phyloP scores from a whole-genome alignment of 2,329 filamentous ascomycete species.

The Phoma sp. region DNA sequence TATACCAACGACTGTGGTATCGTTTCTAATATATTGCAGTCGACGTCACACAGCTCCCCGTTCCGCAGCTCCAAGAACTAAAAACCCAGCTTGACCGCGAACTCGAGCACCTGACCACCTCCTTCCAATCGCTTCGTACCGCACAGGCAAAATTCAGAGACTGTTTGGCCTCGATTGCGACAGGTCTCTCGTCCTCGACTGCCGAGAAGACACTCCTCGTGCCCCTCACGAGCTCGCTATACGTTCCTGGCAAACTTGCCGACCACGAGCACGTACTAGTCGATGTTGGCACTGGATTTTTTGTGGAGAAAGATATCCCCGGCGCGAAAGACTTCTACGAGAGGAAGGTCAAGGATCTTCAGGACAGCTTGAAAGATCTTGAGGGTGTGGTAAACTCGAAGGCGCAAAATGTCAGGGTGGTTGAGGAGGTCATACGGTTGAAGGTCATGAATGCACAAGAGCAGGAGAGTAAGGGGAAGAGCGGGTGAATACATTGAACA shows the following conservation, averaged over 20 bases:
- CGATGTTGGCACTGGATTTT: constrained; percentile 92
- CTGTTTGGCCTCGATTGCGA: constrained; percentile 78
- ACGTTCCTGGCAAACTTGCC: constrained; percentile 83
- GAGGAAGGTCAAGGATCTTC: constrained; percentile 70
- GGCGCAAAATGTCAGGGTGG: constrained; percentile 80
- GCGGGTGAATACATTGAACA: constrained; percentile 19
- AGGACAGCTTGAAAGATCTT: constrained; percentile 68
- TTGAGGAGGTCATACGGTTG: constrained; percentile 73
- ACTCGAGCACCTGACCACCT: constrained; percentile 89
- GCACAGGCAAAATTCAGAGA: constrained; percentile 93
- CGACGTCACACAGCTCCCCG: constrained; percentile 77
- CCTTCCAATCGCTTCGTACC: constrained; percentile 86
- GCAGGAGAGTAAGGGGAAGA: constrained; percentile 31
- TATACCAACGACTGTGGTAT: background rate
- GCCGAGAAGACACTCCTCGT: constrained; percentile 73
- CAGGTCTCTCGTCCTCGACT: constrained; percentile 56
- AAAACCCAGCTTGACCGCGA: constrained; percentile 97
- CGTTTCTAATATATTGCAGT: constrained; percentile 46
- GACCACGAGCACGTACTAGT: constrained; percentile 62
- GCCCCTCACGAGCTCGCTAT: constrained; percentile 93
- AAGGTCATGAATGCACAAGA: constrained; percentile 47
- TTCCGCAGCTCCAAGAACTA: constrained; percentile 85
- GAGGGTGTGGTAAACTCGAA: constrained; percentile 76
- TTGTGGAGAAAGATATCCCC: constrained; percentile 79
- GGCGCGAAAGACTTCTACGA: constrained; percentile 73